Evolutionary conservation across 805 yeast genomes (phyloP).

Genomic region (Zygosaccharomyces kombuchaensis): DNA sequence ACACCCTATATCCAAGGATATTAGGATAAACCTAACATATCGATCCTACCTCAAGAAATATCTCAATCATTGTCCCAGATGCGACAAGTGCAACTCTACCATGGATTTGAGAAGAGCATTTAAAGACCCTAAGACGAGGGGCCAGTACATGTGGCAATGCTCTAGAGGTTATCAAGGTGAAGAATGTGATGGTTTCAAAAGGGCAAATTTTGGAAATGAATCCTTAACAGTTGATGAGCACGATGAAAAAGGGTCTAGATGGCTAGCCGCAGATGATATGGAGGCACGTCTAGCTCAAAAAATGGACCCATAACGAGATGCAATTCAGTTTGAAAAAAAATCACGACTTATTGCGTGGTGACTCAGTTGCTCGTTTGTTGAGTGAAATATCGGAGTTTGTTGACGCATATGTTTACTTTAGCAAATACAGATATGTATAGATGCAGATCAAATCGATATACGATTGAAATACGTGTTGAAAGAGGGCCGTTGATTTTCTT

Average conservation of each 20-base stretch:
- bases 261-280: slow-evolving; percentile 45
- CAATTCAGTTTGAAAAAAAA: background rate
- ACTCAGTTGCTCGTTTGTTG: no score
- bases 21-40: slow-evolving; percentile 62
- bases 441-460: no score
- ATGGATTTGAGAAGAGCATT: slow-evolving; percentile 55
- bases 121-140: slow-evolving; percentile 43
- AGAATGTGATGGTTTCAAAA: slow-evolving; percentile 47
- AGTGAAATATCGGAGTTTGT: no score
- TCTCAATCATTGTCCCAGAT: slow-evolving; percentile 39
- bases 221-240: slow-evolving; percentile 35
- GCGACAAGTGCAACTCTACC: slow-evolving; percentile 39
- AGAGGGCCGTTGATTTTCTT: no score
- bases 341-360: no score
- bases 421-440: no score
- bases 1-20: slow-evolving; percentile 47
- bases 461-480: no score
- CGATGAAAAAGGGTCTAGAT: slow-evolving; percentile 36
- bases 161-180: slow-evolving; percentile 40
- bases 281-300: slow-evolving; percentile 26
- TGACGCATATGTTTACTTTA: no score
- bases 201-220: slow-evolving; percentile 44
- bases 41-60: slow-evolving; percentile 43
- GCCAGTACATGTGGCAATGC: slow-evolving; percentile 67
- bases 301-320: background rate